phyloP scores from a whole-genome alignment of 176 grass and related monocot genomes.

The Microstegium vimineum region DNA sequence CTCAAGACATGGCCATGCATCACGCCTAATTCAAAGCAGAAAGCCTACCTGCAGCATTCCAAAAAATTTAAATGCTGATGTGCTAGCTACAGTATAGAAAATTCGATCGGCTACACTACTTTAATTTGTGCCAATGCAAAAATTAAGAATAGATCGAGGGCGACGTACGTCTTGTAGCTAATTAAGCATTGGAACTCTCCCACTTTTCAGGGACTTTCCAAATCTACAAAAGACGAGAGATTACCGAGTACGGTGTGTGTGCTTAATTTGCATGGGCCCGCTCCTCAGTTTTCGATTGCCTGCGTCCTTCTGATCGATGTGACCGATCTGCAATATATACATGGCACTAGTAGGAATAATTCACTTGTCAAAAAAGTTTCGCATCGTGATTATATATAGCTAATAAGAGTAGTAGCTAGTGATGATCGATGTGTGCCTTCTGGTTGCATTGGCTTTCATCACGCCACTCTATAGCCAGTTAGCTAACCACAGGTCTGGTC shows the following conservation, averaged over 20 bases:
- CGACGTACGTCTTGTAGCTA: not conserved
- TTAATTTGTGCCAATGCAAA: not conserved
- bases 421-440: no score
- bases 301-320: no score
- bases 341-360: not conserved
- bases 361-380: not conserved
- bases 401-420: not conserved
- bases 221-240: not conserved
- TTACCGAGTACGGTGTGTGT: not conserved
- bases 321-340: not conserved
- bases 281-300: not conserved
- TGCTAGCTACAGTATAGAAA: not conserved
- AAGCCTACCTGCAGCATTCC: slow-evolving; percentile 2
- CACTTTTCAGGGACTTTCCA: slow-evolving; percentile 1
- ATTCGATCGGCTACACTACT: not conserved
- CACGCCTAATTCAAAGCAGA: not conserved
- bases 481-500: no score
- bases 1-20: not conserved
- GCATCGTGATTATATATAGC: not conserved
- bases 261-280: not conserved
- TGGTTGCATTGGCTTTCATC: not conserved
- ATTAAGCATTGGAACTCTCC: not conserved
- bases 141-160: not conserved
- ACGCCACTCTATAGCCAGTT: not conserved
- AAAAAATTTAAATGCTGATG: not conserved